Conservation (phyloP, 768 basidiomycete species). For the Saitozyma sp. region DNA sequence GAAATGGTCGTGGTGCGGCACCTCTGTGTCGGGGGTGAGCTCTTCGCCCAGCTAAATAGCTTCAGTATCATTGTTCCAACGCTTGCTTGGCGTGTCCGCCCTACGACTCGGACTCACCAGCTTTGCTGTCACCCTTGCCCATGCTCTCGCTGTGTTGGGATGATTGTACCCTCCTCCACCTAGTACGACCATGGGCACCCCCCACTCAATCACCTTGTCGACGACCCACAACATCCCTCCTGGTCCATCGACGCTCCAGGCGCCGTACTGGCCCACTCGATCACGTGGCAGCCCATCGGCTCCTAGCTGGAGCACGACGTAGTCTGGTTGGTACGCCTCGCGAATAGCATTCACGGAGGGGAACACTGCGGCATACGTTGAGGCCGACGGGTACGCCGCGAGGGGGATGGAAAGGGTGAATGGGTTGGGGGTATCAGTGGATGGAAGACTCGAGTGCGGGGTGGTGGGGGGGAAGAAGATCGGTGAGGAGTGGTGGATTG, state of each 20-base stretch:
- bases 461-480: constrained; percentile 72
- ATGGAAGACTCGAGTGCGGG: constrained; percentile 40
- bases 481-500: constrained; percentile 76
- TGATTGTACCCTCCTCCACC: constrained; percentile 76
- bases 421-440: constrained; percentile 60
- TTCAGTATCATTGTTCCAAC: background rate
- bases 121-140: constrained; percentile 77
- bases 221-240: constrained; percentile 68
- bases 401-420: constrained; percentile 78
- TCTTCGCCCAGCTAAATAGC: constrained; percentile 59
- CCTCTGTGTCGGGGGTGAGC: constrained; percentile 62
- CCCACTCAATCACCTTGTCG: constrained; percentile 32
- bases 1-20: constrained; percentile 75
- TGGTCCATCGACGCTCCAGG: constrained; percentile 59
- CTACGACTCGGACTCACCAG: constrained; percentile 59
- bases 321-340: constrained; percentile 70
- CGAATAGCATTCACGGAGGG: constrained; percentile 63
- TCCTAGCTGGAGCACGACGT: constrained; percentile 79
- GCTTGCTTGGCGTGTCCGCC: no score
- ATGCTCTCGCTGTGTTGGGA: constrained; percentile 80
- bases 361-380: constrained; percentile 69
- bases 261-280: constrained; percentile 70
- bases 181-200: constrained; percentile 33
- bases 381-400: constrained; percentile 64
- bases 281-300: constrained; percentile 84